Base-by-base conservation (phyloP, 164 flowering plant species). In the Liriodendron chinense region DNA sequence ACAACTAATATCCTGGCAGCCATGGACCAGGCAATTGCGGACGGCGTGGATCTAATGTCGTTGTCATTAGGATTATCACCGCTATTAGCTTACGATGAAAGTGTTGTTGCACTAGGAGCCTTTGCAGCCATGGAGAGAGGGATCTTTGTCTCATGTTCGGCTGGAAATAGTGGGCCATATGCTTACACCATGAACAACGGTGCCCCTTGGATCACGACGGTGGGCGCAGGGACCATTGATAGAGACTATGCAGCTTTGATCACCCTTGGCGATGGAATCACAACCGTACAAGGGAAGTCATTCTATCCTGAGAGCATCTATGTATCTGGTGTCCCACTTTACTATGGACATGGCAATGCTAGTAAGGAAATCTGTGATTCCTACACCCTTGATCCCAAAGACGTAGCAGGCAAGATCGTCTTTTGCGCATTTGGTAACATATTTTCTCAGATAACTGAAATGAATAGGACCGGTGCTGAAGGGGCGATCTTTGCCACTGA, bases 331-430 rank as follows among this genome's bases (percentile, higher is more conserved):
- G 65, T 66, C 22, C 77, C 82, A 5, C 43, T 85, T 2, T 85
- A 83, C 72, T 83, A 65, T 22, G 86, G 81, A 16, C 22, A 71
- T 23, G 85, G 82, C 21, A 85, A 83, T 26, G 18, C 64, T 50
- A 78, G 82, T 59, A 78, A 77, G 61, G 86, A 76, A 74, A 72
- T 62, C 8, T 83, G 88, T 48, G 23, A 64, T 9, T 2, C 0
- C 7, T 2, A 70, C 48, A 18, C 84, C 1, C 69, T 85, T 1
- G 75, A 83, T 49, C 76, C 81, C 0, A 47, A 77, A n/a, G 84
- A 82, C 1, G 84, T 85, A n/a, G 78, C 75, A 0, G 84, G 84
- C 20, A 85, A 82, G 77, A 48, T 78, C 5, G 47, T 85, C 21
- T 77, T 80, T 72, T 85, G 88, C n/a, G 73, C 77, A 26, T 76